Evolutionary conservation across 352 stramenopile species (phyloP).

Genomic region (Pythium dissimile): DNA sequence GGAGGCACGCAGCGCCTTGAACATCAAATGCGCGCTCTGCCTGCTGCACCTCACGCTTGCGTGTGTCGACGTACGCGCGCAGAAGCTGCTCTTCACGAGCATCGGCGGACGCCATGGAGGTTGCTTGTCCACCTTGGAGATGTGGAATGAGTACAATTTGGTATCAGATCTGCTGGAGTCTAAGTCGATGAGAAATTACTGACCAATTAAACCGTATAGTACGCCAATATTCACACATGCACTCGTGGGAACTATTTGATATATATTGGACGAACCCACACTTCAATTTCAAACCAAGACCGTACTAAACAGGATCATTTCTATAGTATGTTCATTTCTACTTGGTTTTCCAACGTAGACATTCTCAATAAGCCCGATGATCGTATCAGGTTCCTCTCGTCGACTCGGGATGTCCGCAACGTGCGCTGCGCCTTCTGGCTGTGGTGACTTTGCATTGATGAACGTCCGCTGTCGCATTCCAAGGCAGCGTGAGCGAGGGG

Average conservation of each 20-base stretch:
- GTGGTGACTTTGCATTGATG: background rate
- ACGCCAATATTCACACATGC: background rate
- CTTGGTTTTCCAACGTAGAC: conserved; percentile 32
- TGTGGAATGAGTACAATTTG: no score
- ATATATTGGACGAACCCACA: background rate
- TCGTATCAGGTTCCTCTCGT: conserved; percentile 20
- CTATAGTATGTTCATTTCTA: conserved; percentile 33
- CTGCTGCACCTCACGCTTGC: conserved; percentile 39
- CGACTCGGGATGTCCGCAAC: conserved; percentile 15
- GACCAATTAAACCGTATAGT: background rate
- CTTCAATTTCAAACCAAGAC: conserved; percentile 12
- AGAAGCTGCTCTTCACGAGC: conserved; percentile 27
- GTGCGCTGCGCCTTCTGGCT: background rate
- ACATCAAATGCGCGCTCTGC: conserved; percentile 55
- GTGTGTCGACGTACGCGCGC: conserved; percentile 43
- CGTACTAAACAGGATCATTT: conserved; percentile 38
- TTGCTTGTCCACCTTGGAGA: no score
- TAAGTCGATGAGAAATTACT: no score
- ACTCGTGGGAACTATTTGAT: background rate
- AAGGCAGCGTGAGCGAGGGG: conserved; percentile 1
- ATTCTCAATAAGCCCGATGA: conserved; percentile 23
- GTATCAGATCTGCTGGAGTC: no score
- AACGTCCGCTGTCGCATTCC: conserved; percentile 6
- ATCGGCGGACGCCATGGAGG: background rate
- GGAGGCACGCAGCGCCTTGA: conserved; percentile 16